Evolutionary conservation across 2,329 filamentous ascomycete genomes (phyloP), one percentile per base, ranked within the genome.

Genomic region (Celoporthe dispersa): DNA sequence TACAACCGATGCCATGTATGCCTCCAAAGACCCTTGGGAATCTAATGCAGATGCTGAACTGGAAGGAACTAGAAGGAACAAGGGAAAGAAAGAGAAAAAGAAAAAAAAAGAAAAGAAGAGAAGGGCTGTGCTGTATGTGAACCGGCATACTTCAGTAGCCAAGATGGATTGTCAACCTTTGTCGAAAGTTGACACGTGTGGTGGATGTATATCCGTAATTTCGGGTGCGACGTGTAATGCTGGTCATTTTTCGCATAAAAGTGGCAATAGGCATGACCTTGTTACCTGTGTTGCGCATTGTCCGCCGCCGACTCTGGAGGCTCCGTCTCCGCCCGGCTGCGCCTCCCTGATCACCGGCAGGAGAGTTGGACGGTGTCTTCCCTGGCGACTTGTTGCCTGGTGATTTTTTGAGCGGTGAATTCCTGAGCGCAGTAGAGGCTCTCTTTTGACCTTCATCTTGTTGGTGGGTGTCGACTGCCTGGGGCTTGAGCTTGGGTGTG

Each of bases 401-500:
- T 3, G 39, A 44, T 39, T 61, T 67, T 14, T 57, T 19, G 9
- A 51, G 37, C 4, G 59, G 39, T 4, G 59, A 64, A 3, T 25
- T 39, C 44, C 61, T 31, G 35, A 33, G 25, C 6, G 14, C 25
- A 48, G 41, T 22, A 64, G 39, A 44, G 2, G 37, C 16, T 41
- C 68, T 71, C 31, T 64, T 72, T 57, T 67, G 28, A 72, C 62
- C 37, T 63, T 70, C 25, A 72, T 39, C 35, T 68, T 72, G 12
- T 64, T 68, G 8, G 68, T 70, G 8, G 68, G 41, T 25, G 70
- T 63, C n/a, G 65, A 68, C 35, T 57, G 66, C n/a, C 35, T n/a
- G 31, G 68, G 31, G 31, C 65, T 70, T 25, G 59, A 57, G 33
- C 31, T 11, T 7, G 57, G 57, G n/a, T 33, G 31, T 28, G 16